Conservation (phyloP, 768 basidiomycete genomes). For the Tulasnella sp. region DNA sequence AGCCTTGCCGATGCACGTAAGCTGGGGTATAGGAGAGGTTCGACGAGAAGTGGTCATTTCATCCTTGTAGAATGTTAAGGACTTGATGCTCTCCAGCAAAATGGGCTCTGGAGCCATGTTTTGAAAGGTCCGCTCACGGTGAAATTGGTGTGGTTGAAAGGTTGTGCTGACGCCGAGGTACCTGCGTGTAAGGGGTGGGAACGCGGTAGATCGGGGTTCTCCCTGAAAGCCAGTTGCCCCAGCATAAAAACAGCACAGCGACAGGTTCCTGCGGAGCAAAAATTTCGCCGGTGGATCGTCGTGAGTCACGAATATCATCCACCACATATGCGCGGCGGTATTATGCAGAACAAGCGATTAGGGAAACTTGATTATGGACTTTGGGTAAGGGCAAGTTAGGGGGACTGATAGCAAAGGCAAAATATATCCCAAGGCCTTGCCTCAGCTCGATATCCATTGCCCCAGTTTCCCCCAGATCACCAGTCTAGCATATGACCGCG, state of each 20-base stretch:
- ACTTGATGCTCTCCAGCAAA: slow-evolving; percentile 64
- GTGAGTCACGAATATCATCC: not conserved
- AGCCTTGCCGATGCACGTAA: slow-evolving; percentile 72
- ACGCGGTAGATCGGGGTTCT: not conserved
- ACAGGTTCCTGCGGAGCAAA: not conserved
- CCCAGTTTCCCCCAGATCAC: slow-evolving; percentile 1
- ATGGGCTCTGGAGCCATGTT: slow-evolving; percentile 57
- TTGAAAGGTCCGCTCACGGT: not conserved
- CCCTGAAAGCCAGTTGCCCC: not conserved
- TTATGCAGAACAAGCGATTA: no score
- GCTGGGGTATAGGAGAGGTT: slow-evolving; percentile 66
- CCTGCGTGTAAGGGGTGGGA: slow-evolving; percentile 12
- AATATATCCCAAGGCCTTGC: not conserved
- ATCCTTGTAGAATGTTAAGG: slow-evolving; percentile 76
- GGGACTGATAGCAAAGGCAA: not conserved
- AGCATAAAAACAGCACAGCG: not conserved
- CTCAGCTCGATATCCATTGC: not conserved
- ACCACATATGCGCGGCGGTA: no score
- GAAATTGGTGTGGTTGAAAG: not conserved
- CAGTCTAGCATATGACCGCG: not conserved
- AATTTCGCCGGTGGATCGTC: not conserved
- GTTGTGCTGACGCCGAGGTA: not conserved
- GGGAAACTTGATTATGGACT: not conserved
- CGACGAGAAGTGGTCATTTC: slow-evolving; percentile 62
- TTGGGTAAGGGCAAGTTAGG: not conserved